These are phyloP conservation scores for Xylaria longipes DNA, from an alignment of 495 filamentous ascomycete species.

Conservation along the genomic window DNA sequence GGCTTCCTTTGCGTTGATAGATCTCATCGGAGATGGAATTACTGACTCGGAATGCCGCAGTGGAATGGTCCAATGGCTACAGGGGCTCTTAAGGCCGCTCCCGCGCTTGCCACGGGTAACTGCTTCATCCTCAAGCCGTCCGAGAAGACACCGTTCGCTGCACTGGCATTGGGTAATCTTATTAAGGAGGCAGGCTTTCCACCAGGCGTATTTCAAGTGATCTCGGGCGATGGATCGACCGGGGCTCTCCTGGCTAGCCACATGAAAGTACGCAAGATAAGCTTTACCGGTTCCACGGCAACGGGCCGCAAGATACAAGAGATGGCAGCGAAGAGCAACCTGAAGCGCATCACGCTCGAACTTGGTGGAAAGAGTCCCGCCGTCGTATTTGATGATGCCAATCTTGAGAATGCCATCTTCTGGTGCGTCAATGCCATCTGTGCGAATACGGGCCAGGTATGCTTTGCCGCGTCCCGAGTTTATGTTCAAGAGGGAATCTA, in stretches of 20 bases:
- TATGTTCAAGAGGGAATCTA: conserved; percentile 63
- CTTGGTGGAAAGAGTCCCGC: conserved; percentile 75
- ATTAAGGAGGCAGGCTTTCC: conserved; percentile 49
- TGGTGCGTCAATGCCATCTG: conserved; percentile 63
- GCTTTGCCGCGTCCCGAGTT: conserved; percentile 57
- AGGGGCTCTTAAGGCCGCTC: conserved; percentile 49
- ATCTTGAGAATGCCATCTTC: conserved; percentile 72
- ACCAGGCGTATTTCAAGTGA: conserved; percentile 48
- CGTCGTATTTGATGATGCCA: conserved; percentile 69
- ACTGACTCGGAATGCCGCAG: conserved; percentile 6
- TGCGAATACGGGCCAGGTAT: conserved; percentile 61
- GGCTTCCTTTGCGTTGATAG: not conserved
- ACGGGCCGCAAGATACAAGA: conserved; percentile 50
- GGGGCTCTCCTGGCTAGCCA: conserved; percentile 48
- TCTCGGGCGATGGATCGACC: conserved; percentile 41
- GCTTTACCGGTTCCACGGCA: conserved; percentile 56
- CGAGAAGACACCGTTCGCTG: conserved; percentile 45
- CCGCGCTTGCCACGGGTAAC: conserved; percentile 55
- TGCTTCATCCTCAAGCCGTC: conserved; percentile 50
- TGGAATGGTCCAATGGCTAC: conserved; percentile 52
- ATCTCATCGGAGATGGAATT: not conserved
- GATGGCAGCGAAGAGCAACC: conserved; percentile 50
- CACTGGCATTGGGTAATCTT: conserved; percentile 35
- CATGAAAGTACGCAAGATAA: conserved; percentile 44
- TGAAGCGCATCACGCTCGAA: conserved; percentile 76